Base-by-base conservation (phyloP, 805 yeast species). In the Yamadazyma sp. region DNA sequence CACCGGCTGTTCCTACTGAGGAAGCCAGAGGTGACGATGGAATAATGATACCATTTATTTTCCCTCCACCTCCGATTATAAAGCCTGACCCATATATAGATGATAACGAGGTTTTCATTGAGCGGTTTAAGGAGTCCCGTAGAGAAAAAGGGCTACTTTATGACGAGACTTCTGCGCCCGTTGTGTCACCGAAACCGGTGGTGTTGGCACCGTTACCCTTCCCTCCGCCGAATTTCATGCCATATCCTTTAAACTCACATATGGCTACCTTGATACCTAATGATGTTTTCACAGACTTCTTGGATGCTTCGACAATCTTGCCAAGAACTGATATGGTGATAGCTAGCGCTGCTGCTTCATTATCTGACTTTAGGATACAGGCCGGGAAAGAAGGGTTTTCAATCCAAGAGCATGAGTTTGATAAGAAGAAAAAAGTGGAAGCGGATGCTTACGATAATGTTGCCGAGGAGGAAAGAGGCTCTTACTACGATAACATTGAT, bases 291-390 rank as follows among this genome's bases (percentile, higher is more conserved):
- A 44, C 46, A 3, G 51, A 56, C 17, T 60, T 67, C 38, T 41
- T 67, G 14, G 63, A 59, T 12, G 74, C 73, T 3, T 57, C 54
- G 46, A 53, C 57, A 25, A 38, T 54, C 16, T 49, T 67, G 16
- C 73, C 73, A 2, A 46, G 71, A 27, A 57, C 59, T 10, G 72
- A 68, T 38, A 68, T 68, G 74, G 71, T 67, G 11, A 55, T 66
- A 5, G 74, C 74, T 11, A 64, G 71, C 45, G 74, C 74, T 6
- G 73, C 74, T 0, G 73, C 72, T 6, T 60, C 71, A 18, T 55
- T 68, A 25, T 55, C 49, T 41, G 74, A 68, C 28, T 49, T 68
- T 38, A 55, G 49, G 29, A 28, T 43, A 4, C 68, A 62, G 35
- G 71, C 73, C 1, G 34, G 30, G 4, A 47, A 54, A 13, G 71